phyloP scores from a whole-genome alignment of 2,329 filamentous ascomycete genomes.

The Cladosporium sp. region DNA sequence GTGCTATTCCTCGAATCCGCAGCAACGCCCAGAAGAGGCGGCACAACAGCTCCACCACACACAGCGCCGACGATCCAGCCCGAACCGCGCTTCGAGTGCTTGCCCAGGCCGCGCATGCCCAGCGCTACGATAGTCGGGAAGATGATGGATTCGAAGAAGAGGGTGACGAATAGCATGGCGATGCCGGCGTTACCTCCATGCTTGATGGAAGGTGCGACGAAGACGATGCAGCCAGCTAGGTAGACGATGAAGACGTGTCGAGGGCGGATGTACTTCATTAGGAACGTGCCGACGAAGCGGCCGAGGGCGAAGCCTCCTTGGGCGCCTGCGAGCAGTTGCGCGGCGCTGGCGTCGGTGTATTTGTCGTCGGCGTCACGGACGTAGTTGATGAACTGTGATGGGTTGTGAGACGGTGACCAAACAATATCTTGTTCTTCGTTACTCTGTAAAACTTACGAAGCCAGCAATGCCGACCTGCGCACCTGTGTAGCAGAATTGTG shows the following conservation, averaged over 20 bases:
- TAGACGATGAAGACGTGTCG: slow-evolving; percentile 69
- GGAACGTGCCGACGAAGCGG: slow-evolving; percentile 61
- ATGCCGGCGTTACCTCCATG: slow-evolving; percentile 51
- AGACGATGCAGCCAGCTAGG: slow-evolving; percentile 55
- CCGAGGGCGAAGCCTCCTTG: slow-evolving; percentile 70
- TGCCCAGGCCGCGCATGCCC: slow-evolving; percentile 70
- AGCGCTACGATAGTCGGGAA: slow-evolving; percentile 80
- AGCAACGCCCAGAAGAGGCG: slow-evolving; percentile 65
- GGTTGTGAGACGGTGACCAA: neutral
- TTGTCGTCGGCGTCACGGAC: slow-evolving; percentile 54
- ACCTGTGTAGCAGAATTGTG: slow-evolving; percentile 78
- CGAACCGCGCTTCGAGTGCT: slow-evolving; percentile 71
- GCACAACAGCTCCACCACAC: slow-evolving; percentile 68
- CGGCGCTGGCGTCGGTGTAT: slow-evolving; percentile 53
- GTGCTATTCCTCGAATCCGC: slow-evolving; percentile 61
- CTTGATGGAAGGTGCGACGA: slow-evolving; percentile 52
- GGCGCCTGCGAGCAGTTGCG: slow-evolving; percentile 69
- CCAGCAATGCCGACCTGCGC: slow-evolving; percentile 56
- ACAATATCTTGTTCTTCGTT: slow-evolving; percentile 24
- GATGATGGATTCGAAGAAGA: slow-evolving; percentile 77
- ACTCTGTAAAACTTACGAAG: slow-evolving; percentile 9
- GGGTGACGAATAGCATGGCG: slow-evolving; percentile 60
- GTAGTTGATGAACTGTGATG: slow-evolving; percentile 60
- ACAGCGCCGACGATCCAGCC: slow-evolving; percentile 71
- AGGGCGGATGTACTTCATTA: slow-evolving; percentile 64